These are phyloP conservation scores for Roridomyces roridus DNA, from an alignment of 768 basidiomycete genomes.

Conservation along the genomic window DNA sequence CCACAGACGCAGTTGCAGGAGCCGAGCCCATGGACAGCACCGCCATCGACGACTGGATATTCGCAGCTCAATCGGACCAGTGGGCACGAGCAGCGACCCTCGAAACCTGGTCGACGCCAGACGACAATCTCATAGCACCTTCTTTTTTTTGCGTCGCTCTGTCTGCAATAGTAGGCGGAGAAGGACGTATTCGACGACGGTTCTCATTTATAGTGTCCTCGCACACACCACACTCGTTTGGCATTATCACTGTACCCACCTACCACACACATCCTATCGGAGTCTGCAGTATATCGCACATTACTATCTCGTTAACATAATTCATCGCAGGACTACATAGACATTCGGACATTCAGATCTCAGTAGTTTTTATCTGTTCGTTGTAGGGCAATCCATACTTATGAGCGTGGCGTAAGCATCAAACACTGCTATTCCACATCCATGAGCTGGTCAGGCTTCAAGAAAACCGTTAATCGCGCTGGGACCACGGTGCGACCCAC, in stretches of 20 bases:
- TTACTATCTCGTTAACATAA: not conserved
- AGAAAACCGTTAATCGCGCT: conserved; percentile 91
- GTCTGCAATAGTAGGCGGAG: not conserved
- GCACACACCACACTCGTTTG: too few species aligned
- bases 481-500: conserved; percentile 78
- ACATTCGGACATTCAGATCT: too few species aligned
- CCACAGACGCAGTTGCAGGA: conserved; percentile 34
- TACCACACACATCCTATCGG: not conserved
- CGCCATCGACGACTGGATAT: conserved; percentile 34
- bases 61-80: conserved; percentile 20
- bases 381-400: too few species aligned
- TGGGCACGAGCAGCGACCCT: conserved; percentile 6
- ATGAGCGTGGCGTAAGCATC: too few species aligned
- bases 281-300: too few species aligned
- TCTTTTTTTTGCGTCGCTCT: not conserved
- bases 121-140: conserved; percentile 21
- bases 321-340: not conserved
- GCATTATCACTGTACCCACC: too few species aligned
- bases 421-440: not conserved
- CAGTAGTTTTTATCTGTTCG: too few species aligned
- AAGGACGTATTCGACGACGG: not conserved
- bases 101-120: conserved; percentile 14
- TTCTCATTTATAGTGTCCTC: not conserved
- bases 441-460: conserved; percentile 60
- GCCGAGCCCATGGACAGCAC: conserved; percentile 50